Evolutionary conservation across 2,329 filamentous ascomycete species (phyloP).

Genomic region (Albifimbria verrucaria): DNA sequence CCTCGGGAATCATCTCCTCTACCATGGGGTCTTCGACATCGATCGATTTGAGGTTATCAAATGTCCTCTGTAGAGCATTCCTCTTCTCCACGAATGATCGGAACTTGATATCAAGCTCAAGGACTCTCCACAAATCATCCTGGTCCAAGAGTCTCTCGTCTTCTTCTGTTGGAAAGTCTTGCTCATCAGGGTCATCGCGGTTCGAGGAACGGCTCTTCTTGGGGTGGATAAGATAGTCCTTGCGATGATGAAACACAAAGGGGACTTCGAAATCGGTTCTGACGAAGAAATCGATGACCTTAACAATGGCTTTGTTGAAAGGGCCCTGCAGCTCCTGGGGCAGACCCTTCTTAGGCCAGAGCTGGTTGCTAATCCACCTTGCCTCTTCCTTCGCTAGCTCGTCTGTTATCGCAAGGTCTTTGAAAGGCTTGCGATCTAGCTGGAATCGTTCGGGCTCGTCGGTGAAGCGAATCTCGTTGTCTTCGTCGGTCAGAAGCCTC

Average conservation of each 20-base stretch:
- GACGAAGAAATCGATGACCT: slow-evolving; percentile 93
- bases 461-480: slow-evolving; percentile 82
- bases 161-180: slow-evolving; percentile 63
- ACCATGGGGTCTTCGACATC: slow-evolving; percentile 70
- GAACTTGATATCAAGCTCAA: slow-evolving; percentile 94
- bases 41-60: slow-evolving; percentile 65
- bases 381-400: slow-evolving; percentile 90
- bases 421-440: slow-evolving; percentile 84
- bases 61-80: slow-evolving; percentile 76
- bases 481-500: slow-evolving; percentile 91
- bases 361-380: slow-evolving; percentile 83
- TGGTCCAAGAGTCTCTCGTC: slow-evolving; percentile 90
- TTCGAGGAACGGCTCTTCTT: slow-evolving; percentile 63
- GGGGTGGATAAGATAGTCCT: slow-evolving; percentile 93
- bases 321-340: slow-evolving; percentile 70
- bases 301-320: slow-evolving; percentile 83
- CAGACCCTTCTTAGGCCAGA: slow-evolving; percentile 84
- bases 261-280: slow-evolving; percentile 93
- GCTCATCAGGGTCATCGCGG: slow-evolving; percentile 65
- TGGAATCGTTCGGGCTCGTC: slow-evolving; percentile 96
- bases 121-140: slow-evolving; percentile 90
- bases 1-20: slow-evolving; percentile 75
- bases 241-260: slow-evolving; percentile 96
- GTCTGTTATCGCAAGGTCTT: slow-evolving; percentile 72
- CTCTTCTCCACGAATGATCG: slow-evolving; percentile 89